Base-by-base conservation (phyloP, 306 rosid genomes). In the Quercus variabilis region DNA sequence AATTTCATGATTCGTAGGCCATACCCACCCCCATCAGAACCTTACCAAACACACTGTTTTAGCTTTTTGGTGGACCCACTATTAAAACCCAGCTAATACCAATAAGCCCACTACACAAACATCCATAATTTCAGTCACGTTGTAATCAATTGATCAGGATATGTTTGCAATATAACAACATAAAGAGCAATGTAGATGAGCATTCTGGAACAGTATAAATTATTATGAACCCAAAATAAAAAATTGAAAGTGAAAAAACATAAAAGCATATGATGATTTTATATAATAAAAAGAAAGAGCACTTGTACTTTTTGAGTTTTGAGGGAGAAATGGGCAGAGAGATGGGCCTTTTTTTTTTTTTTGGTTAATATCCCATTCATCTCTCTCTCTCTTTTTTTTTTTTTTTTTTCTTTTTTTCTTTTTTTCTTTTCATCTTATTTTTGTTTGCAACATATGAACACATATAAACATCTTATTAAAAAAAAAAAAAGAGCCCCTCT, bases 381-480 rank as follows among this genome's bases (percentile, higher is more conserved):
- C 41, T 57, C 10, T 31, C 19, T 18, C 3, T 1, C n/a, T 57
- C 35, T 58, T 65, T 23, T 49, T n/a, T 8, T 56, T 52, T 26
- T 49, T 35, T 5, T 0, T 31, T 57, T 77, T 28, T 67, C n/a
- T 25, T 58, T n/a, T 5, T 38, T 54, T 8, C 55, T 75, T 26
- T 43, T 72, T 46, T 3, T 12, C 10, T 14, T 58, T 46, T 49
- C 59, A 51, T 62, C 58, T 83, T 86, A 81, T 87, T 92, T 68
- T 81, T 82, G 87, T 80, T 83, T 80, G 75, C 87, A 87, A 84
- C 83, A 84, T 89, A 89, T 87, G 78, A 76, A 91, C 88, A 89
- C 83, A 89, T 82, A 86, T 85, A 87, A 77, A 89, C 83, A 88
- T 83, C 82, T 54, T 78, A 33, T 74, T 70, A 65, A 5, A 17